Percentiles rank a stretch among this genome's conserved stretches.
Conservation (phyloP, 495 filamentous ascomycete genomes). For the Podospora pseudopauciseta region DNA sequence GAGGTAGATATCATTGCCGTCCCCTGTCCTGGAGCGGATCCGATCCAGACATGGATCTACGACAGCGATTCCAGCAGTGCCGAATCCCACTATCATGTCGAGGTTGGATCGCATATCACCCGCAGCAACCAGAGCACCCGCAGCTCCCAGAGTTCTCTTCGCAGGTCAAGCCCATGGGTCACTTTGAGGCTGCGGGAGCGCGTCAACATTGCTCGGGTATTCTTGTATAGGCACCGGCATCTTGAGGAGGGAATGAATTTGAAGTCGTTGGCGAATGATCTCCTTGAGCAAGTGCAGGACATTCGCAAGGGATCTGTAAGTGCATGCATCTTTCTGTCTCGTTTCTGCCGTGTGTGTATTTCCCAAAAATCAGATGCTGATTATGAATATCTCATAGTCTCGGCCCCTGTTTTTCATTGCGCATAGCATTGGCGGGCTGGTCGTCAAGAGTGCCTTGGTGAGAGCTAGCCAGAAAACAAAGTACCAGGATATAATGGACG, state of each 20-base stretch:
- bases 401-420: constrained; percentile 62
- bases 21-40: constrained; percentile 45
- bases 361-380: neutral
- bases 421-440: constrained; percentile 62
- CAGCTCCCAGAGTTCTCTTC: constrained; percentile 9
- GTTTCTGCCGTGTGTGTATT: neutral
- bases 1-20: constrained; percentile 47
- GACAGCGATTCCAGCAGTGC: constrained; percentile 32
- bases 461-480: constrained; percentile 41
- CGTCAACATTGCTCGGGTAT: constrained; percentile 46
- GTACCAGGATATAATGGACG: constrained; percentile 45
- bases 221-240: constrained; percentile 55
- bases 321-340: neutral
- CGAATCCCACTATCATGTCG: constrained; percentile 30
- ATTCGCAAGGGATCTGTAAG: constrained; percentile 36
- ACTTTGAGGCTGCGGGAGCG: constrained; percentile 38
- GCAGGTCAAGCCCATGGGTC: constrained; percentile 37
- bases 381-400: constrained; percentile 4
- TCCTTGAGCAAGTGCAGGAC: constrained; percentile 46
- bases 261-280: constrained; percentile 46
- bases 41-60: constrained; percentile 42
- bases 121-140: neutral
- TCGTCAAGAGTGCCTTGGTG: constrained; percentile 56
- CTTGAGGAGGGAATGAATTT: constrained; percentile 46
- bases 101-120: constrained; percentile 17